Conservation (phyloP, 257 asterid species). For the Primulina tabacum region DNA sequence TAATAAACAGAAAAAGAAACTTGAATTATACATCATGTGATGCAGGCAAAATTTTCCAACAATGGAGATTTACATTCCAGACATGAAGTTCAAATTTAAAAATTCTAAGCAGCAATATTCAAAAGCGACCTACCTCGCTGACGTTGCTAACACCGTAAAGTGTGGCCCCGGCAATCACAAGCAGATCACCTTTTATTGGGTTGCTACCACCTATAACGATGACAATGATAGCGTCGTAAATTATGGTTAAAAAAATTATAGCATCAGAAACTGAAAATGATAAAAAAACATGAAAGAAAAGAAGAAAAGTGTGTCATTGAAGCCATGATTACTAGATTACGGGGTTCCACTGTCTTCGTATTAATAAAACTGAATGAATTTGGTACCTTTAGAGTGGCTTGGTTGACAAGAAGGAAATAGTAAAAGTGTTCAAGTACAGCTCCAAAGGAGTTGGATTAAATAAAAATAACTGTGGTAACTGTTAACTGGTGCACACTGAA, state of each 20-base stretch:
- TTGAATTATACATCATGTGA: not conserved
- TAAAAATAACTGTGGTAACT: not conserved
- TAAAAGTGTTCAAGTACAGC: not conserved
- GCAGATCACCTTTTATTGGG: conserved; percentile 77
- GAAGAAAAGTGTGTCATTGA: not conserved
- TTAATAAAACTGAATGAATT: not conserved
- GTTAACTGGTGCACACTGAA: not conserved
- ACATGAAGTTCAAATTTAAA: conserved; percentile 6
- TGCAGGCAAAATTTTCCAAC: conserved; percentile 9
- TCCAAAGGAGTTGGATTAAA: not conserved
- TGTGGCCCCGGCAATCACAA: conserved; percentile 83
- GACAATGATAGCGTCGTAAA: conserved; percentile 19
- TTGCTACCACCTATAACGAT: conserved; percentile 64
- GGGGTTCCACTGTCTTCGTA: not conserved
- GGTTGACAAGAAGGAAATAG: not conserved
- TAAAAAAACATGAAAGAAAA: not conserved
- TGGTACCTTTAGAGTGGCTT: not conserved
- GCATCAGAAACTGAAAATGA: conserved; percentile 16
- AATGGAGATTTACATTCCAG: conserved; percentile 8
- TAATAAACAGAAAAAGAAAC: not conserved
- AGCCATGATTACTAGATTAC: not conserved
- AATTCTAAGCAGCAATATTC: conserved; percentile 11
- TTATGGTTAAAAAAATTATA: not conserved
- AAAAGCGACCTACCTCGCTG: conserved; percentile 61
- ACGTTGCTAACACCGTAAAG: conserved; percentile 84